Evolutionary conservation across 148 eudicot species (phyloP).

Genomic region (Euryodendron excelsum): DNA sequence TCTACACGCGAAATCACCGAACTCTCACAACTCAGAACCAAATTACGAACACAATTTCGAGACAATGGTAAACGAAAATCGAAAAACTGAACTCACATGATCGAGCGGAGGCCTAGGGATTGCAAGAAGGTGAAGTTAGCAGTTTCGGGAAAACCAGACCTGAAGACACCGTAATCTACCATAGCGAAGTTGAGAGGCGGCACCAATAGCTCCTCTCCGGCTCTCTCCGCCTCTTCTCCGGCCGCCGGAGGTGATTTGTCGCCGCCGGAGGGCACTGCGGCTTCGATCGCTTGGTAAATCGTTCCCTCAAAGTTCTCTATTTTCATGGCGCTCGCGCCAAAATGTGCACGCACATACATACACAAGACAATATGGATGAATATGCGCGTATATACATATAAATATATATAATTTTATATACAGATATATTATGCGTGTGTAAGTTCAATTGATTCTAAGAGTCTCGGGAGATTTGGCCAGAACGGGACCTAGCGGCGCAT

Average conservation of each 20-base stretch:
- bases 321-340: conserved; percentile 35
- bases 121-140: conserved; percentile 39
- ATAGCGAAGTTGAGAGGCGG: conserved; percentile 52
- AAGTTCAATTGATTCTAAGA: no score
- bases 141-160: conserved; percentile 23
- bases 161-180: conserved; percentile 47
- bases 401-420: no score
- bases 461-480: no score
- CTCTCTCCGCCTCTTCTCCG: conserved; percentile 7
- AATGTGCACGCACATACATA: background rate
- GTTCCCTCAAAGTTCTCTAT: conserved; percentile 8
- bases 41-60: background rate
- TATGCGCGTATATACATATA: background rate
- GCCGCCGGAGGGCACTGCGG: background rate
- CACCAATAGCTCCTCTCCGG: conserved; percentile 12
- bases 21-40: background rate
- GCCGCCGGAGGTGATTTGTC: background rate
- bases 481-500: no score
- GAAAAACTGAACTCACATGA: conserved; percentile 23
- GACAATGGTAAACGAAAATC: background rate
- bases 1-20: conserved; percentile 22
- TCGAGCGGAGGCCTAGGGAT: conserved; percentile 51
- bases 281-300: conserved; percentile 10
- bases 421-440: no score
- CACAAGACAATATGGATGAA: background rate